Evolutionary conservation across 176 grass and related monocot species (phyloP).

Genomic region (Coix lacrymajobi): DNA sequence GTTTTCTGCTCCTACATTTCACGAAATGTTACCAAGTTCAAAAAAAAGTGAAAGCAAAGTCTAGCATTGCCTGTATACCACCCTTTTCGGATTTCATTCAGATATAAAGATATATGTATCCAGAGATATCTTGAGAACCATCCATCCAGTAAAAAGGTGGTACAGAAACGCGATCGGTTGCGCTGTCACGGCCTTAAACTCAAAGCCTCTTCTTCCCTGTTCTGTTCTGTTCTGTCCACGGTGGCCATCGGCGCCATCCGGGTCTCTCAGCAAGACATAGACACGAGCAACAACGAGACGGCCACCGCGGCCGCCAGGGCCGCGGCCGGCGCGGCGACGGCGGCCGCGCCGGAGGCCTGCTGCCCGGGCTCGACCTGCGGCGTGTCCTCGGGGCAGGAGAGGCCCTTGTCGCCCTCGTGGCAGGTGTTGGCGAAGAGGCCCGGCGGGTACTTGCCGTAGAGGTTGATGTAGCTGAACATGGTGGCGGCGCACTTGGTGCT

Average conservation of each 20-base stretch:
- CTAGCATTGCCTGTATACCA: not conserved
- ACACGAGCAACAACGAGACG: not conserved
- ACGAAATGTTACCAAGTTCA: not conserved
- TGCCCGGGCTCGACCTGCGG: constrained; percentile 29
- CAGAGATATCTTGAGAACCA: not conserved
- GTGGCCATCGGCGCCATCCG: not conserved
- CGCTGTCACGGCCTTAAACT: not conserved
- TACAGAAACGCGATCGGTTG: not conserved
- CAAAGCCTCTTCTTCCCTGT: too few relatives aligned
- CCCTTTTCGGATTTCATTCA: not conserved
- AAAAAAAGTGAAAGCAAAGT: not conserved
- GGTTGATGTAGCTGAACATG: constrained; percentile 85
- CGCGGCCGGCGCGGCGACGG: not conserved
- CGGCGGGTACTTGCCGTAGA: constrained; percentile 70
- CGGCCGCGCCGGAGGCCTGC: not conserved
- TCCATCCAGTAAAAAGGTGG: not conserved
- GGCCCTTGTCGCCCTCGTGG: constrained; percentile 40
- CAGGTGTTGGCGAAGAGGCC: constrained; percentile 72
- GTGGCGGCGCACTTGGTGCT: constrained; percentile 50
- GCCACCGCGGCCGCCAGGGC: not conserved
- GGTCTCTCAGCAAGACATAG: not conserved
- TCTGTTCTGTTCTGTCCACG: not conserved
- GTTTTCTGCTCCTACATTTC: not conserved
- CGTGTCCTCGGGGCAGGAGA: constrained; percentile 41
- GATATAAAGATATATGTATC: not conserved